Evolutionary conservation across 148 eudicot genomes (phyloP).

Genomic region (Heliosperma pusillum): DNA sequence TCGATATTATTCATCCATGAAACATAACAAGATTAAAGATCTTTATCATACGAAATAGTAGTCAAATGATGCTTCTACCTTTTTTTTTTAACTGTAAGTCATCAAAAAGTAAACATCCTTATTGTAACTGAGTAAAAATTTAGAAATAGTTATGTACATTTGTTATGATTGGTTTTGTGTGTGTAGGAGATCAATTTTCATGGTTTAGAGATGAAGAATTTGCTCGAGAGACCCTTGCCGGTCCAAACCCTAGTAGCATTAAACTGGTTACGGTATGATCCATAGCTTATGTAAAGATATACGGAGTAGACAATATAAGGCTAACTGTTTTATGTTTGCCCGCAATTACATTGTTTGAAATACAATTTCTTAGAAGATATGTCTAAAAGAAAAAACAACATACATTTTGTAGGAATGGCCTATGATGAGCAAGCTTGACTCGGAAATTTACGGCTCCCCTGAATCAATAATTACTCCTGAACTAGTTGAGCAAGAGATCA

Average conservation of each 20-base stretch:
- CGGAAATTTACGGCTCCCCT: constrained; percentile 51
- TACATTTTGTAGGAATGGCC: constrained; percentile 36
- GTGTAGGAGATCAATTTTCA: constrained; percentile 43
- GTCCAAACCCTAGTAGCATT: background rate
- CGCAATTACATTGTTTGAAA: too few species aligned
- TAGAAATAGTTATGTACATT: too few species aligned
- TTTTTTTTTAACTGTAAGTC: too few species aligned
- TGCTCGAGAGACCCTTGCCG: background rate
- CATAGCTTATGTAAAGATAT: too few species aligned
- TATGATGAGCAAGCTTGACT: constrained; percentile 56
- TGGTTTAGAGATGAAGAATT: constrained; percentile 72
- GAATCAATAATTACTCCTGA: constrained; percentile 36
- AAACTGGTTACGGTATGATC: background rate
- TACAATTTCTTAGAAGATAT: background rate
- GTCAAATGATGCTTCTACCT: too few species aligned
- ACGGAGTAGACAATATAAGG: too few species aligned
- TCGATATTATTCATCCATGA: too few species aligned
- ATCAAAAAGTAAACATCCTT: too few species aligned
- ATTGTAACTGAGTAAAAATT: too few species aligned
- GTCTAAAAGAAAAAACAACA: background rate
- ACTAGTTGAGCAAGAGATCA: background rate
- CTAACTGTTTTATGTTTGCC: too few species aligned
- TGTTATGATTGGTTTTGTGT: background rate
- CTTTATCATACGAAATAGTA: too few species aligned
- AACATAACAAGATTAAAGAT: too few species aligned